Evolutionary conservation across 805 yeast species (phyloP), one percentile per base, ranked within the genome.

Genomic region (Lachancea lanzarotensis): DNA sequence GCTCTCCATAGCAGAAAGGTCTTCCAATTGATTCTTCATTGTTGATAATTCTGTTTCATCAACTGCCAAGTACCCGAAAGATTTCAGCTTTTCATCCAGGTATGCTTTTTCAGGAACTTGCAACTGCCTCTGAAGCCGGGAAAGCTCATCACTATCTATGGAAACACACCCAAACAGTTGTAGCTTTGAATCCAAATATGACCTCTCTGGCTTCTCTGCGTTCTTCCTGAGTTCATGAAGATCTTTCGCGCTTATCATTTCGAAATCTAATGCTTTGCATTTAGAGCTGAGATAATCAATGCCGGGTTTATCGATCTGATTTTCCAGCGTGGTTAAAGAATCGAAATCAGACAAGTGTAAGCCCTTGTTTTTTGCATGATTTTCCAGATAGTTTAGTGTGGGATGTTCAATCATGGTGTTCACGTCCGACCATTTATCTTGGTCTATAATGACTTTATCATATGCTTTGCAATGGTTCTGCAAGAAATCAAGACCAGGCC

Each of bases 401-500:
- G 40, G 40, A 27, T 10, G 3, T 13, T 38, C 22, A 27, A n/a
- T 13, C 32, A 13, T 18, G 16, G 13, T 12, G 15, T 15, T 17
- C 10, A 38, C 25, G 22, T 38, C 22, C 5, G 29, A 18, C 22
- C 18, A 38, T 15, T 13, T 16, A 6, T 31, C 10, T 19, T 18
- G 22, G 16, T 39, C 42, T 9, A 39, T 19, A 25, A 25, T 3
- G 12, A 15, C 19, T 17, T 10, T 17, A 8, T 25, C n/a, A 26
- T 13, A 25, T 9, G 31, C 4, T 9, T 25, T 13, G 16, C 26
- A 39, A 20, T 30, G 36, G 18, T 15, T 20, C 20, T 19, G 17
- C 42, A 30, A 12, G n/a, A 17, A 18, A 9, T 30, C 15, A 13
- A 56, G 50, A 11, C 66, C 54, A 3, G 78, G 76, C 10, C 50